Evolutionary conservation across 805 yeast genomes (phyloP), one percentile per base, ranked within the genome.

Genomic region (Teunomyces pallodes): DNA sequence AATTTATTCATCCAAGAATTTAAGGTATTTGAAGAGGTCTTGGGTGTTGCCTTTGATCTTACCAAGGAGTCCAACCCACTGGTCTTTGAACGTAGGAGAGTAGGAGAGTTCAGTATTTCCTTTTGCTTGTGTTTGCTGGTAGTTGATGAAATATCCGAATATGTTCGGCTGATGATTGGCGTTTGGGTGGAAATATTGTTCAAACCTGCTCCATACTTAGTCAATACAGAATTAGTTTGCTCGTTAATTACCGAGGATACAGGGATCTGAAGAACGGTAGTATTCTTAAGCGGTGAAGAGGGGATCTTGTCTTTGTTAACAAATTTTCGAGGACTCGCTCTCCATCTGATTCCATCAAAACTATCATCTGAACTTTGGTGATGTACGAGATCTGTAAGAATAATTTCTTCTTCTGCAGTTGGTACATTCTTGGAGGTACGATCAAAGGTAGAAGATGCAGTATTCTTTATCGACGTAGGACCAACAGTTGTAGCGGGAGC

Each of bases 161-260:
- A 53, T 2, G 75, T 60, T 43, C 75, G 61, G n/a, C 65, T 60
- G 40, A 67, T 47, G 6, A 48, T 56, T 9, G 77, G 77, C 1
- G 76, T 64, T 32, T 62, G 66, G 13, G 66, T 59, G 0, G 60
- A 49, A 2, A 59, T 55, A 44, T 62, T 60, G 10, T 65, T 65
- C 40, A 70, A 55, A 3, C 69, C 72, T 29, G 67, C 54, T 9
- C 77, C 77, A 56, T 76, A 79, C 49, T 74, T 78, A 5, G 64
- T 60, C 13, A 78, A 55, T 49, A 78, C 60, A 20, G 68, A 65
- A 44, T 61, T 67, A 1, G 74, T 64, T 46, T 65, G 66, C 42
- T 69, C 75, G 47, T 64, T 66, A 16, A 57, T 47, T 3, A 59
- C 55, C 1, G 65, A 51, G 2, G 43, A 24, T 14, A 20, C 36